Percentiles rank a stretch among this genome's conserved stretches.
Evolutionary conservation across 2,329 filamentous ascomycete genomes (phyloP).

Genomic region (Aureobasidium sp.): DNA sequence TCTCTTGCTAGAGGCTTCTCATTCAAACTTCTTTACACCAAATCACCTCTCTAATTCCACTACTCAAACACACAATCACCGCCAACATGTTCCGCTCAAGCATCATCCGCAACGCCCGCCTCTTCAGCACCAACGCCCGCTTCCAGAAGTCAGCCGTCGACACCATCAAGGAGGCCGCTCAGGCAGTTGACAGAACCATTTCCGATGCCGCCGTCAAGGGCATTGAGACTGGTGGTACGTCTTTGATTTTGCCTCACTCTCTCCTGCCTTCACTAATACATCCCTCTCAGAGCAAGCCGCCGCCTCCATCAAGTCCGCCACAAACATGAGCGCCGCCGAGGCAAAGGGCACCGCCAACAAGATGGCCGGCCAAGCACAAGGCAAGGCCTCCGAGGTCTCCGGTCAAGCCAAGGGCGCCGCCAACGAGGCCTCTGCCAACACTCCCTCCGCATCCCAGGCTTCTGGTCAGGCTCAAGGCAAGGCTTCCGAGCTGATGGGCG

Average conservation of each 20-base stretch:
- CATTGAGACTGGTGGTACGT: conserved; percentile 55
- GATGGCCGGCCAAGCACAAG: conserved; percentile 26
- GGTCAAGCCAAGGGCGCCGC: conserved; percentile 37
- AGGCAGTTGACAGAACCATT: conserved; percentile 48
- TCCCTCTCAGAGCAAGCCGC: conserved; percentile 41
- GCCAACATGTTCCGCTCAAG: conserved; percentile 39
- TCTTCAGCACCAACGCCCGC: conserved; percentile 45
- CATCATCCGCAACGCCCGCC: conserved; percentile 36
- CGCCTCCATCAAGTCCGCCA: conserved; percentile 34
- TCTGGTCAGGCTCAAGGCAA: conserved; percentile 31
- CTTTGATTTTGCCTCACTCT: background rate
- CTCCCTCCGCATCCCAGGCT: conserved; percentile 29
- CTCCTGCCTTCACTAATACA: background rate
- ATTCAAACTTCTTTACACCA: background rate
- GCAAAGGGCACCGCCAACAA: conserved; percentile 29
- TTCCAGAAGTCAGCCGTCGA: conserved; percentile 46
- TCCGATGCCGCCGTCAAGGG: conserved; percentile 51
- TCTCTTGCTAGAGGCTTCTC: background rate
- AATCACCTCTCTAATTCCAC: background rate
- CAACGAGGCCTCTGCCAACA: conserved; percentile 19
- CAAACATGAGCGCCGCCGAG: conserved; percentile 22
- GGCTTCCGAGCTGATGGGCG: conserved; percentile 29
- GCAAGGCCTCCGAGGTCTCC: conserved; percentile 30
- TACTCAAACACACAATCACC: background rate
- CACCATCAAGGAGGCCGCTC: conserved; percentile 48